Conservation (phyloP, 2,329 filamentous ascomycete genomes). For the Capronia epimyces region DNA sequence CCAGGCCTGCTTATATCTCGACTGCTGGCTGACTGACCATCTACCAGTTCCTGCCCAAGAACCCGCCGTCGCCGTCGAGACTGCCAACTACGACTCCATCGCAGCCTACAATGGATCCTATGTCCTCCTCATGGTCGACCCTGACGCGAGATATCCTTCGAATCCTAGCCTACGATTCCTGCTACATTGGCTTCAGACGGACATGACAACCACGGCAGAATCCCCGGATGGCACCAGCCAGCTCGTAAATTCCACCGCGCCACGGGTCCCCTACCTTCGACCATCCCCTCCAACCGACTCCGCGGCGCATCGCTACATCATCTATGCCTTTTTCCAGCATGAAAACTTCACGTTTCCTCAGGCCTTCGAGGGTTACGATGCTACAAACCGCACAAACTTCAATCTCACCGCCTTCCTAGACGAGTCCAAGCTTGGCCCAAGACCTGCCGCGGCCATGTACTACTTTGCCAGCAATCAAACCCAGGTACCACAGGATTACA, state of each 20-base stretch:
- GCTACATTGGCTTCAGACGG: conserved; percentile 25
- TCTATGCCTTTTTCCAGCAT: conserved; percentile 25
- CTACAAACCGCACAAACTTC: conserved; percentile 20
- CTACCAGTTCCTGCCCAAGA: conserved; percentile 20
- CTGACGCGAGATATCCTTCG: conserved; percentile 24
- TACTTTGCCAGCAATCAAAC: conserved; percentile 25
- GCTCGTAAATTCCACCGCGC: conserved; percentile 17
- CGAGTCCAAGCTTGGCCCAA: conserved; percentile 18
- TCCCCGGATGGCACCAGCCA: conserved; percentile 18
- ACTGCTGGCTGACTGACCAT: conserved; percentile 1
- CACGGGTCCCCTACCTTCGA: conserved; percentile 16
- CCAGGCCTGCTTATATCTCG: not conserved
- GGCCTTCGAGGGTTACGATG: conserved; percentile 17
- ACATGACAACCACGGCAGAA: conserved; percentile 12
- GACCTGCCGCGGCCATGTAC: conserved; percentile 25
- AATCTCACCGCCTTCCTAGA: conserved; percentile 20
- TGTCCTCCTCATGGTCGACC: conserved; percentile 26
- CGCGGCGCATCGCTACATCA: conserved; percentile 27
- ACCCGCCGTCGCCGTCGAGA: conserved; percentile 22
- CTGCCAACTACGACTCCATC: conserved; percentile 18
- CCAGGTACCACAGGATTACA: conserved; percentile 20
- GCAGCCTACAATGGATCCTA: conserved; percentile 23
- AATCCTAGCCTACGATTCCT: conserved; percentile 18
- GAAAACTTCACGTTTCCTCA: conserved; percentile 21
- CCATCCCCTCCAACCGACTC: conserved; percentile 24